Evolutionary conservation across 306 rosid genomes (phyloP).

Genomic region (Cicer yamashitae): DNA sequence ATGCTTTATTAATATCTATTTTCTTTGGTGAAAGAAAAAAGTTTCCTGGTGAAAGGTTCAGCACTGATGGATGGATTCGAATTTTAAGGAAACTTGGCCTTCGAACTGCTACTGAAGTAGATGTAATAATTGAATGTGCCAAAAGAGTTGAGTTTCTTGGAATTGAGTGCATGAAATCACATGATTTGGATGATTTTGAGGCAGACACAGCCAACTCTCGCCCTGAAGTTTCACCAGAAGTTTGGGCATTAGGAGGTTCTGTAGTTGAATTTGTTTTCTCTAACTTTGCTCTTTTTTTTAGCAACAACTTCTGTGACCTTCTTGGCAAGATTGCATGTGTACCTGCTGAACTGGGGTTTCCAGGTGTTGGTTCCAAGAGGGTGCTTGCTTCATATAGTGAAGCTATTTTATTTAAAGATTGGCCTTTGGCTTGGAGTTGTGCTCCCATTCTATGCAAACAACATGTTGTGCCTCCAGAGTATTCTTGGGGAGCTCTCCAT

Average conservation of each 20-base stretch:
- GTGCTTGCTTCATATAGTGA: conserved; percentile 83
- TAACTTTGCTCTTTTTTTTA: conserved; percentile 81
- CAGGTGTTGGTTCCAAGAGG: conserved; percentile 82
- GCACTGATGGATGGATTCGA: conserved; percentile 83
- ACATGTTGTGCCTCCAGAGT: conserved; percentile 79
- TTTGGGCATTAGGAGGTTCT: conserved; percentile 90
- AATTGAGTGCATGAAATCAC: conserved; percentile 71
- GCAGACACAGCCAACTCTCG: conserved; percentile 54
- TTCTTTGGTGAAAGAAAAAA: conserved; percentile 88
- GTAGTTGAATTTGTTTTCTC: conserved; percentile 83
- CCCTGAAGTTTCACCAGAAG: conserved; percentile 76
- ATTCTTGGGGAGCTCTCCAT: conserved; percentile 89
- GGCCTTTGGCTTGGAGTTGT: conserved; percentile 98
- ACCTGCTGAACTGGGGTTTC: conserved; percentile 94
- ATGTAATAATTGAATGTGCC: conserved; percentile 93
- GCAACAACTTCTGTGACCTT: conserved; percentile 85
- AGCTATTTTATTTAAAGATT: conserved; percentile 84
- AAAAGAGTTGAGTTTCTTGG: conserved; percentile 90
- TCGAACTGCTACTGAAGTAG: conserved; percentile 78
- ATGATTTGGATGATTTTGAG: conserved; percentile 77
- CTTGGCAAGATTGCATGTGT: conserved; percentile 85
- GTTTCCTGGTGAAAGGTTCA: conserved; percentile 97
- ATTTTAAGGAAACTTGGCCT: conserved; percentile 90
- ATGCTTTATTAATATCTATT: conserved; percentile 82
- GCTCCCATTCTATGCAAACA: conserved; percentile 84